These are phyloP conservation scores for Epithele typhae DNA, from an alignment of 768 basidiomycete genomes.

Conservation along the genomic window DNA sequence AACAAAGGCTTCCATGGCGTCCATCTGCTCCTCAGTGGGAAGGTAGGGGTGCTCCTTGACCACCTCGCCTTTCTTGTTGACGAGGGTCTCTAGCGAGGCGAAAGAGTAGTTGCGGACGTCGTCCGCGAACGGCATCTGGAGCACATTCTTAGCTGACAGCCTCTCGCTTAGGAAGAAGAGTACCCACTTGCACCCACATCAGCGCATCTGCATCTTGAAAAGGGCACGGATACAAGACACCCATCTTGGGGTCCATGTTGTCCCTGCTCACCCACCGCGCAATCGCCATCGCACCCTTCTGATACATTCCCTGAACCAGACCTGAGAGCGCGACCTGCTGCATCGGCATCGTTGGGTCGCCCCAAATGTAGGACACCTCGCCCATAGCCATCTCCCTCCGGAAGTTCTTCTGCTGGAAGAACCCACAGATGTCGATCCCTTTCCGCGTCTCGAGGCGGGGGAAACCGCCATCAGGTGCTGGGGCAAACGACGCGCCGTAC, in stretches of 20 bases:
- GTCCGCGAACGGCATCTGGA: constrained; percentile 92
- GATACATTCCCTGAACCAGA: constrained; percentile 75
- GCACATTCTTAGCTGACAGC: too few species aligned
- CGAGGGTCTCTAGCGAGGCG: constrained; percentile 68
- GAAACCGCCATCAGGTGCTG: constrained; percentile 84
- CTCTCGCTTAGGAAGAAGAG: background rate
- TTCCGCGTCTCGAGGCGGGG: constrained; percentile 66
- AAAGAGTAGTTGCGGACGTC: constrained; percentile 88
- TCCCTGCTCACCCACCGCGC: constrained; percentile 78
- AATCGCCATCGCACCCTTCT: constrained; percentile 66
- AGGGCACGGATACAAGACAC: constrained; percentile 59
- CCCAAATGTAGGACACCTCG: constrained; percentile 85
- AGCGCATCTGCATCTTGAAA: constrained; percentile 70
- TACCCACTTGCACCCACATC: constrained; percentile 73
- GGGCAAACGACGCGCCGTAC: constrained; percentile 86
- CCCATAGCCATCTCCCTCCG: constrained; percentile 79
- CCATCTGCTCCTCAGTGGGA: constrained; percentile 71
- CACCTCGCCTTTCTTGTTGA: constrained; percentile 70
- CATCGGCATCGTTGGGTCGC: constrained; percentile 55
- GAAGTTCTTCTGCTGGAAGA: constrained; percentile 69
- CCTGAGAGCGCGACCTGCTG: constrained; percentile 86
- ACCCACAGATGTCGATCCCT: constrained; percentile 86
- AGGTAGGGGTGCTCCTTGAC: constrained; percentile 77
- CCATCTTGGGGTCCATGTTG: constrained; percentile 80
- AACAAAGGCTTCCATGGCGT: constrained; percentile 85